Evolutionary conservation across 768 basidiomycete genomes (phyloP).

Genomic region (Saitozyma podzolica): DNA sequence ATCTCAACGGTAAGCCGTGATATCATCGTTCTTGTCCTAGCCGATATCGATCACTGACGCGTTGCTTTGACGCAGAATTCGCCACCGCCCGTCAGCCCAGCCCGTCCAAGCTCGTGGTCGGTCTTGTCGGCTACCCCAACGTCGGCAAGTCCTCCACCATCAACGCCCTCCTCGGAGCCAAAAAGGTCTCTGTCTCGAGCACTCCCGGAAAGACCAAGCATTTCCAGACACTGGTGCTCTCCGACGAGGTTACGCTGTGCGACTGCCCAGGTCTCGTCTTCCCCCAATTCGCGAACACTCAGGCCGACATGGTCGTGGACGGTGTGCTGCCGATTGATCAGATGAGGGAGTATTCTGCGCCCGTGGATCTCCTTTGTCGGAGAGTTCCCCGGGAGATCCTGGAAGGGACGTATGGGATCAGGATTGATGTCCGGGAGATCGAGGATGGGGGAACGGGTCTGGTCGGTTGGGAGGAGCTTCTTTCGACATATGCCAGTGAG

Average conservation of each 20-base stretch:
- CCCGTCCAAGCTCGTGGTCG: constrained; percentile 47
- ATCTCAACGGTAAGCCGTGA: constrained; percentile 33
- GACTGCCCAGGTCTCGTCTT: constrained; percentile 99
- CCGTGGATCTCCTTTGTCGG: constrained; percentile 71
- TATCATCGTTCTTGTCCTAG: not conserved
- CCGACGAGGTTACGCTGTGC: constrained; percentile 79
- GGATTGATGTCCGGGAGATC: constrained; percentile 62
- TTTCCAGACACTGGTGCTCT: constrained; percentile 97
- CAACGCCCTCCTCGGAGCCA: constrained; percentile 92
- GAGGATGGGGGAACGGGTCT: constrained; percentile 84
- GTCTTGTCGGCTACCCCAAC: constrained; percentile 94
- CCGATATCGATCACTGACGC: constrained; percentile 10
- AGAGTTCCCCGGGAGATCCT: constrained; percentile 78
- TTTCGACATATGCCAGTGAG: constrained; percentile 91
- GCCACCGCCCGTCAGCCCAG: constrained; percentile 40
- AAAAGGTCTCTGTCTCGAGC: constrained; percentile 97
- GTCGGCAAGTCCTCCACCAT: constrained; percentile 99
- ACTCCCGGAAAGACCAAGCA: constrained; percentile 99
- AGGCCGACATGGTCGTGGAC: constrained; percentile 92
- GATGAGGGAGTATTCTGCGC: constrained; percentile 87
- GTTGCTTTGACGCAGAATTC: constrained; percentile 30
- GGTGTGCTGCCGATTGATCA: constrained; percentile 98
- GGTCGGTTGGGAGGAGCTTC: constrained; percentile 67
- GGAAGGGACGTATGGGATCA: constrained; percentile 86
- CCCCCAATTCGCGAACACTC: constrained; percentile 95